Base-by-base conservation (phyloP, 495 filamentous ascomycete genomes). In the Cercophora sp. region DNA sequence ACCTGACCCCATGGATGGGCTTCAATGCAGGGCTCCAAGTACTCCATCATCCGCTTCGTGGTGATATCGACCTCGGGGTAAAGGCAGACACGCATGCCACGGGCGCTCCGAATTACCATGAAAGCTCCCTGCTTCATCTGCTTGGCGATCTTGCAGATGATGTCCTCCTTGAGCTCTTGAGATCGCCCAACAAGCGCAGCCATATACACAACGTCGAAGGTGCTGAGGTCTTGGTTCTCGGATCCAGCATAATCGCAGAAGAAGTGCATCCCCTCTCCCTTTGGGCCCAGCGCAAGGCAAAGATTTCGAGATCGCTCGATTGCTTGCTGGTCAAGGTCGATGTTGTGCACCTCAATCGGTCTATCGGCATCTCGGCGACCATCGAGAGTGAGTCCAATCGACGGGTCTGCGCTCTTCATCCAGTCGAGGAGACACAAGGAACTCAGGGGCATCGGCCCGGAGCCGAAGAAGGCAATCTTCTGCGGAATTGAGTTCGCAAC, bases 391-490 rank as follows among this genome's bases (percentile, higher is more conserved):
- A 43, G 10, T 15, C 34, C 19, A 10, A 6, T 19, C 1, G 51
- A 22, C 10, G 45, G 41, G 20, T 22, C 23, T 6, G n/a, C 8
- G 10, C 25, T 39, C 23, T 63, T 61, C 6, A 67, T 51, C 1
- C 50, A 43, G 0, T 57, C 39, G 0, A 67, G 46, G 0, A 67
- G 57, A 42, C 64, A 67, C 11, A 65, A 50, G 0, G 64, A 67
- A 8, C 62, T 65, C 2, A 67, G 54, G 0, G 64, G 64, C 1
- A 67, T 54, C 5, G 64, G 64, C 5, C 64, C 64, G 3, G 64
- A 67, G 16, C 64, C 64, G 19, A 67, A 56, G 25, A 67, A 67
- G 10, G 64, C 63, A 1, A 65, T 47, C n/a, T 48, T 42, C 8
- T 40, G 44, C 8, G 63, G 62, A 5, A 52, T 2, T 0, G 26